Percentiles rank a stretch among this genome's conserved stretches.
phyloP scores from a whole-genome alignment of 352 stramenopile genomes.

The Pythium periplocum region DNA sequence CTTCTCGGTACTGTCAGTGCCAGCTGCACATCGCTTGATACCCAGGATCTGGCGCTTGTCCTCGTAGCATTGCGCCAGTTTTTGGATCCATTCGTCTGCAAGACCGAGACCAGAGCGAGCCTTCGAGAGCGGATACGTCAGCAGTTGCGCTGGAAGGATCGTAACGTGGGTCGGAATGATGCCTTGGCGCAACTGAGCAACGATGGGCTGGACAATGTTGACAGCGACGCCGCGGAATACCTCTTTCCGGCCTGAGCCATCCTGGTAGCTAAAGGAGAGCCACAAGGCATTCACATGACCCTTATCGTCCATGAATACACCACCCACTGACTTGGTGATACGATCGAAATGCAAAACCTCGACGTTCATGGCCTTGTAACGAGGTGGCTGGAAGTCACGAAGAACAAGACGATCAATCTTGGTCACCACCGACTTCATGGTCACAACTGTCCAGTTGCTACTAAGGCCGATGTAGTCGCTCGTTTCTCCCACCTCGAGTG shows the following conservation, averaged over 20 bases:
- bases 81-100: conserved; percentile 80
- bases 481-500: conserved; percentile 67
- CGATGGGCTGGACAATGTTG: conserved; percentile 59
- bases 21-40: conserved; percentile 74
- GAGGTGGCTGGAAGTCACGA: conserved; percentile 79
- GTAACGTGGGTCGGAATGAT: conserved; percentile 47
- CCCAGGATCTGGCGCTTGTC: conserved; percentile 86
- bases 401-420: conserved; percentile 81
- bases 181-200: conserved; percentile 41
- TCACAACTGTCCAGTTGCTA: conserved; percentile 84
- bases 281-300: conserved; percentile 75
- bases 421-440: conserved; percentile 81
- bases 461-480: conserved; percentile 81
- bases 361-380: conserved; percentile 81
- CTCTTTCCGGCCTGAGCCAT: conserved; percentile 69
- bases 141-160: conserved; percentile 64
- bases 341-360: conserved; percentile 87
- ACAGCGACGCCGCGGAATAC: conserved; percentile 76
- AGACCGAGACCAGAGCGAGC: conserved; percentile 79
- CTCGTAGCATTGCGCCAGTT: conserved; percentile 68
- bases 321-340: conserved; percentile 82
- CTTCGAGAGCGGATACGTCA: conserved; percentile 86
- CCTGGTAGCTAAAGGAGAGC: conserved; percentile 86
- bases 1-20: conserved; percentile 53
- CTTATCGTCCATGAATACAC: conserved; percentile 76